Evolutionary conservation across 2,329 filamentous ascomycete species (phyloP), one percentile per base, ranked within the genome.

Genomic region (Fusarium ramigenum): DNA sequence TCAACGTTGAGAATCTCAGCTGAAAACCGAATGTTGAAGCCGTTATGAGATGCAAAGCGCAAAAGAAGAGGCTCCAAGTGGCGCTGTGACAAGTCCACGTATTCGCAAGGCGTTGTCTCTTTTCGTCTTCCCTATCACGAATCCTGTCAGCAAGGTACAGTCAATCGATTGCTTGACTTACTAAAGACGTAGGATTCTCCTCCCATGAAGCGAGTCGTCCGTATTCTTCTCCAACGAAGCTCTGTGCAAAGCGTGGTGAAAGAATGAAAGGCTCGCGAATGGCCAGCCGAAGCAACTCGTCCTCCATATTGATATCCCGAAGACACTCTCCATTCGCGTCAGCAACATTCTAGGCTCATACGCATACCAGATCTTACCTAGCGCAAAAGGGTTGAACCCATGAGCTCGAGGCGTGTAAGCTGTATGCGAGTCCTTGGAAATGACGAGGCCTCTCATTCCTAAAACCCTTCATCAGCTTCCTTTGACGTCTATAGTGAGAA

Each of bases 341-440:
- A 46, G 3, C 2, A 0, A 46, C 18, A 25, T 46, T 7, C 4
- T 19, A 19, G 3, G 5, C 14, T 10, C 21, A 4, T 5, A 4
- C 4, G 0, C 9, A 4, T 5, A 11, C 2, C 0, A 0, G 4
- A 5, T n/a, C 19, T 7, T 47, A 49, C 46, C 46, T 18, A 9
- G 15, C 2, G 46, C 46, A 3, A 18, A 49, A 1, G 46, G 7
- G 4, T n/a, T 49, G 7, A 49, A 49, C 28, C 28, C 46, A 32
- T 49, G 46, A 3, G 46, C 28, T 18, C 46, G 46, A 32, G 46
- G 46, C 21, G 46, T 49, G 7, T 49, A 49, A 5, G 28, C 28
- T 10, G 46, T 49, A n/a, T 49, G 28, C 0, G 46, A 2, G 0
- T 8, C 5, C 4, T 49, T 49, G 7, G 19, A 49, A 32, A 49